Conservation (phyloP, 2,329 filamentous ascomycete genomes). For the Alternaria longipes region DNA sequence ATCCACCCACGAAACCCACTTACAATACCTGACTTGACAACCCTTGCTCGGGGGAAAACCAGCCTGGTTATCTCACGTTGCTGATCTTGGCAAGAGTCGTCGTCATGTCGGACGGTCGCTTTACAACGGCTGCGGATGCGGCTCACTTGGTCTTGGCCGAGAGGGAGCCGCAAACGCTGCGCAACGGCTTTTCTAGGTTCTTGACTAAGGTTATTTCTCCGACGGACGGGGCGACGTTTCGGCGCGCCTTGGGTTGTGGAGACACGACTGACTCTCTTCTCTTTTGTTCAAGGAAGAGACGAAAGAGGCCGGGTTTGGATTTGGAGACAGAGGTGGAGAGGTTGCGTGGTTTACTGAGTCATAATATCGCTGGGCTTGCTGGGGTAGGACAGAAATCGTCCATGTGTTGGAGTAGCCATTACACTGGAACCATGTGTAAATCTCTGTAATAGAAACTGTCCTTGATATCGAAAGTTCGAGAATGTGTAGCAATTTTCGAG, state of each 20-base stretch:
- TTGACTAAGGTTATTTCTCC: conserved; percentile 1
- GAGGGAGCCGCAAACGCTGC: conserved; percentile 1
- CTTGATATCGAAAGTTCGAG: not conserved
- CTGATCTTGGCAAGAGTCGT: not conserved
- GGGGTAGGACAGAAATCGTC: not conserved
- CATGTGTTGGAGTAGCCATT: not conserved
- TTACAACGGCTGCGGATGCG: conserved; percentile 1
- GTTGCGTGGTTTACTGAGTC: not conserved
- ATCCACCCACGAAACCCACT: not conserved
- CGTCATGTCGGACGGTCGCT: not conserved
- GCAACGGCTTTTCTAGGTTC: not conserved
- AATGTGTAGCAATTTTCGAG: not conserved
- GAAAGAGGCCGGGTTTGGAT: not conserved
- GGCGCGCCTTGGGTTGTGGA: not conserved
- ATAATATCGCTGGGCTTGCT: not conserved
- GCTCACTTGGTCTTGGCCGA: not conserved
- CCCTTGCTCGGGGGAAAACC: not conserved
- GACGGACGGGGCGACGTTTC: not conserved
- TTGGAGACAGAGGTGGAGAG: not conserved
- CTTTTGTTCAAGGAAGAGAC: not conserved
- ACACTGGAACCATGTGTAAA: not conserved
- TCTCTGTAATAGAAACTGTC: not conserved
- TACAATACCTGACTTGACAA: not conserved
- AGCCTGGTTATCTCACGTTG: not conserved
- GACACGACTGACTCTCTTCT: not conserved